A percentile compares a stretch with the other conserved stretches of the same genome.
Conservation (phyloP, 176 grass and related monocot species). For the Microstegium vimineum region DNA sequence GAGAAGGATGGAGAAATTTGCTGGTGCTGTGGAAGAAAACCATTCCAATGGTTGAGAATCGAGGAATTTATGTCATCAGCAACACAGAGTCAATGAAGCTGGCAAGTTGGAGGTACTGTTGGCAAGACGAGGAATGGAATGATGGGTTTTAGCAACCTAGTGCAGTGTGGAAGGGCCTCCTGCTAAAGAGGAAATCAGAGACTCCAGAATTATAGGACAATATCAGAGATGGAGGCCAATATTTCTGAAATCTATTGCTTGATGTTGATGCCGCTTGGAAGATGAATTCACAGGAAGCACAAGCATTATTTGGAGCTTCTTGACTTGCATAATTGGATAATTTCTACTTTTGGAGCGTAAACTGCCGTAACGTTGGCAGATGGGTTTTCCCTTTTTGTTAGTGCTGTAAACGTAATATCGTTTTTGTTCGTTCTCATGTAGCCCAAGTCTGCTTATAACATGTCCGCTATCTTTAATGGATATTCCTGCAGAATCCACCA, state of each 20-base stretch:
- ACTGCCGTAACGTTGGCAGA: neutral
- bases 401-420: neutral
- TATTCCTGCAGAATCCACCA: neutral
- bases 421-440: neutral
- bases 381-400: neutral
- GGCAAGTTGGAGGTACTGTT: neutral
- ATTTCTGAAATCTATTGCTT: neutral
- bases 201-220: neutral
- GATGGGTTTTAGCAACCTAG: no score
- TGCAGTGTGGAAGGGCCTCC: neutral
- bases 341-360: neutral
- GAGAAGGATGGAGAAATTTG: neutral
- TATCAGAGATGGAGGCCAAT: neutral
- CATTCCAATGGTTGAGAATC: neutral
- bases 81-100: neutral
- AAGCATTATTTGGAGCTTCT: neutral
- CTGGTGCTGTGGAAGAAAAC: neutral
- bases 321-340: neutral
- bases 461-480: no score
- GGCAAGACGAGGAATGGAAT: neutral
- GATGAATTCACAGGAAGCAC: neutral
- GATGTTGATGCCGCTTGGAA: neutral
- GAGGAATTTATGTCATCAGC: no score
- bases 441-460: no score
- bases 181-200: neutral